A percentile compares a stretch with the other conserved stretches of the same genome.
Conservation (phyloP, 257 asterid species). For the Salvia splendens region DNA sequence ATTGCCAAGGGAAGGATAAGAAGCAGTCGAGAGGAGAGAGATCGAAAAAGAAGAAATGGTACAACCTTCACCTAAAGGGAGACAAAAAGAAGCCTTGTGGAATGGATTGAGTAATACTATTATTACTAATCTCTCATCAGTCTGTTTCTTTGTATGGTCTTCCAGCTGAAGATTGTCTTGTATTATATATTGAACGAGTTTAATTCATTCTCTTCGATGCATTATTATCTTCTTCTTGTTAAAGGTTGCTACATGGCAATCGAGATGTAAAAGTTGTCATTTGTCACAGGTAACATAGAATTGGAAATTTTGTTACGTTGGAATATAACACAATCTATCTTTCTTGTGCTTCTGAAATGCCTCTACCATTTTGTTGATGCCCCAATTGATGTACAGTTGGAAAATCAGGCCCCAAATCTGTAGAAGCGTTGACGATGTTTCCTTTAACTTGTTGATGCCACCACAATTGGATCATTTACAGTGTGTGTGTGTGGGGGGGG, state of each 20-base stretch:
- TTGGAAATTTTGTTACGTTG: constrained; percentile 19
- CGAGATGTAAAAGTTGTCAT: constrained; percentile 23
- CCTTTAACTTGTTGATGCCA: too few relatives aligned
- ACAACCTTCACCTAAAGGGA: constrained; percentile 75
- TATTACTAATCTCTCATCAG: constrained; percentile 21
- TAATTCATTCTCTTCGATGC: constrained; percentile 33
- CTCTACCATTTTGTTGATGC: too few relatives aligned
- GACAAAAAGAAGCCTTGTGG: constrained; percentile 88
- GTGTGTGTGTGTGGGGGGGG: too few relatives aligned
- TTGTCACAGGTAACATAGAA: constrained; percentile 23
- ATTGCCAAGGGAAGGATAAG: constrained; percentile 51
- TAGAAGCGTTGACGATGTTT: too few relatives aligned
- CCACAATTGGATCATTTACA: too few relatives aligned
- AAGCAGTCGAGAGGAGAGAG: constrained; percentile 66
- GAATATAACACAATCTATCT: constrained; percentile 7
- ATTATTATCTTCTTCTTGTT: not conserved
- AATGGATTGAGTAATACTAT: constrained; percentile 36
- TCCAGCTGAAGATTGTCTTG: constrained; percentile 22
- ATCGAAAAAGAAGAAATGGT: constrained; percentile 83
- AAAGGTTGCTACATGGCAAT: constrained; percentile 28
- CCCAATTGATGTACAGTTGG: too few relatives aligned
- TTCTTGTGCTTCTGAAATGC: not conserved
- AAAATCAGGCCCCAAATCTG: too few relatives aligned
- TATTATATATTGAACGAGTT: constrained; percentile 52
- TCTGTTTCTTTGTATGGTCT: constrained; percentile 3